These are phyloP conservation scores for Saussurea involucrata DNA, from an alignment of 129 eudicot genomes.

Conservation along the genomic window DNA sequence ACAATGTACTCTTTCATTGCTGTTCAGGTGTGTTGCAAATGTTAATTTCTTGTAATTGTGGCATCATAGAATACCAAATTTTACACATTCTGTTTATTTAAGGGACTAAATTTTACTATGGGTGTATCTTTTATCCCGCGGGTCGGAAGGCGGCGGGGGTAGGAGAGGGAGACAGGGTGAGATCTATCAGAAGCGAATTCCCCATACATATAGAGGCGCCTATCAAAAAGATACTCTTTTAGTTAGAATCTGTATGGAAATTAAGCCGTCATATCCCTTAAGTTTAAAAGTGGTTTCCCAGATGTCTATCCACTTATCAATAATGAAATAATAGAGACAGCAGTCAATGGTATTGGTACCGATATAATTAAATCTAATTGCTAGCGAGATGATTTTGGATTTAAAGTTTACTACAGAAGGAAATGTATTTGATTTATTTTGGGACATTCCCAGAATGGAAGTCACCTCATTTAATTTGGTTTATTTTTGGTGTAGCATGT, in stretches of 20 bases:
- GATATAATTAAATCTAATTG: too few relatives aligned
- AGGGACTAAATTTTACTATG: not conserved
- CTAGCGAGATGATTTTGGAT: not conserved
- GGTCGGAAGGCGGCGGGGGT: too few relatives aligned
- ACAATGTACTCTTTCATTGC: slow-evolving; percentile 91
- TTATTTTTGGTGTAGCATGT: not conserved
- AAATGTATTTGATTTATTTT: not conserved
- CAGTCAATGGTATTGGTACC: not conserved
- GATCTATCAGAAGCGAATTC: too few relatives aligned
- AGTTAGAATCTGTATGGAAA: not conserved
- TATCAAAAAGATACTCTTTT: not conserved
- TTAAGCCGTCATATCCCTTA: not conserved
- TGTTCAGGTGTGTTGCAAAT: slow-evolving; percentile 67
- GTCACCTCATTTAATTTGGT: not conserved
- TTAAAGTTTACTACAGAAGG: not conserved
- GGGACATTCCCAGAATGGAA: not conserved
- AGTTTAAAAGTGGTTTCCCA: not conserved
- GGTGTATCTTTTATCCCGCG: not conserved
- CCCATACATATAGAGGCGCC: too few relatives aligned
- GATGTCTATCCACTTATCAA: not conserved
- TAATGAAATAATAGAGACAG: not conserved
- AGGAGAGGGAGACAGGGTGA: too few relatives aligned
- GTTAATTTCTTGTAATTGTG: not conserved
- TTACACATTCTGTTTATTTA: not conserved
- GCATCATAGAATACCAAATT: not conserved